These are phyloP conservation scores for Mayamaea pseudoterrestris DNA, from an alignment of 108 stramenopile species.

Conservation along the genomic window DNA sequence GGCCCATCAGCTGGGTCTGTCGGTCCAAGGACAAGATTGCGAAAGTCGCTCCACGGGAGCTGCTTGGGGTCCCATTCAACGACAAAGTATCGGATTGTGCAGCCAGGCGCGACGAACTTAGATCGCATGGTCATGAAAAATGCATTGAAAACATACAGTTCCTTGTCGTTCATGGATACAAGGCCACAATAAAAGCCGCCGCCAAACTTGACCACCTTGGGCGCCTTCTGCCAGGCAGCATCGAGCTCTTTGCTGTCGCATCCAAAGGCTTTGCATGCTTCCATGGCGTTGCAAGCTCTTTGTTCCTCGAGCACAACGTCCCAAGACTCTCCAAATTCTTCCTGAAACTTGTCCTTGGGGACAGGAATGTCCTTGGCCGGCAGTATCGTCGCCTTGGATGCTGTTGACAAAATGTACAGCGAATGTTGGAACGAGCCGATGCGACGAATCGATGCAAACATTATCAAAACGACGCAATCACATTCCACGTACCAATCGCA, in stretches of 20 bases:
- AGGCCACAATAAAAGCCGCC: slow-evolving; percentile 91
- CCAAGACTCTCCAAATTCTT: slow-evolving; percentile 83
- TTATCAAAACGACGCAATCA: neutral
- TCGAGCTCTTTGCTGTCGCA: slow-evolving; percentile 62
- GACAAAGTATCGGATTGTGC: slow-evolving; percentile 75
- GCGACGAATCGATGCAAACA: neutral
- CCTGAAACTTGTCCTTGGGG: slow-evolving; percentile 70
- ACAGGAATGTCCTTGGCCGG: slow-evolving; percentile 77
- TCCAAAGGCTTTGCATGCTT: slow-evolving; percentile 76
- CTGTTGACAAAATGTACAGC: slow-evolving; percentile 3
- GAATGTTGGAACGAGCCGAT: neutral
- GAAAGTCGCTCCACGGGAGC: slow-evolving; percentile 78
- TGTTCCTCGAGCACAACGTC: slow-evolving; percentile 56
- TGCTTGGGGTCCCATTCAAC: slow-evolving; percentile 76
- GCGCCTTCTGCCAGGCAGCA: slow-evolving; percentile 52
- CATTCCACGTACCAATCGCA: slow-evolving; percentile 42
- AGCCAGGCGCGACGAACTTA: slow-evolving; percentile 72
- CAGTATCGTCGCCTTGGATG: slow-evolving; percentile 85
- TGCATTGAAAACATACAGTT: slow-evolving; percentile 88
- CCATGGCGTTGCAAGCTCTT: slow-evolving; percentile 77
- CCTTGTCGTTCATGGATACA: slow-evolving; percentile 19
- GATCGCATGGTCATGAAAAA: slow-evolving; percentile 78
- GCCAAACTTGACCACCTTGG: slow-evolving; percentile 82
- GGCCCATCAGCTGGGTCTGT: slow-evolving; percentile 82
- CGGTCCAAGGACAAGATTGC: slow-evolving; percentile 69